Evolutionary conservation across 768 basidiomycete genomes (phyloP).

Genomic region (Rhodotorula taiwanensis): DNA sequence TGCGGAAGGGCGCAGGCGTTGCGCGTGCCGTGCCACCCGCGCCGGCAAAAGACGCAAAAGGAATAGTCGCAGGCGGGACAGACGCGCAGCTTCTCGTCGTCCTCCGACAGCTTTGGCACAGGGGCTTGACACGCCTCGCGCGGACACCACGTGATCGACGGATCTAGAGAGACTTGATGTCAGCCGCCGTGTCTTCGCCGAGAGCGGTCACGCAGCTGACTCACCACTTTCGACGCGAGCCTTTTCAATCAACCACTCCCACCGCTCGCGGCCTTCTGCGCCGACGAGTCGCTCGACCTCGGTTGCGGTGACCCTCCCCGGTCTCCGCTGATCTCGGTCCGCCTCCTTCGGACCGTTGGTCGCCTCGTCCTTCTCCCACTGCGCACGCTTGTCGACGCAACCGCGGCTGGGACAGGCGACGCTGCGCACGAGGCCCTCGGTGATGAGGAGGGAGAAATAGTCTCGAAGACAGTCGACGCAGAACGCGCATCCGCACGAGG

Average conservation of each 20-base stretch:
- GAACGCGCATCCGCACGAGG: constrained; percentile 25
- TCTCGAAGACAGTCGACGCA: constrained; percentile 33
- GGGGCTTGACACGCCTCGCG: constrained; percentile 34
- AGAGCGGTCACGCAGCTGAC: not conserved
- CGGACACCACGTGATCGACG: constrained; percentile 37
- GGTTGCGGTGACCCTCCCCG: not conserved
- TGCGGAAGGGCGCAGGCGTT: constrained; percentile 35
- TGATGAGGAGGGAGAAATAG: constrained; percentile 39
- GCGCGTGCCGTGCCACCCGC: constrained; percentile 36
- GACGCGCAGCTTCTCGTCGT: constrained; percentile 38
- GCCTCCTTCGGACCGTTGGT: not conserved
- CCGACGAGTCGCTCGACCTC: constrained; percentile 37
- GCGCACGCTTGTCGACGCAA: constrained; percentile 30
- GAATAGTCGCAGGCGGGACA: constrained; percentile 23
- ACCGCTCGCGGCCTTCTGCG: constrained; percentile 29
- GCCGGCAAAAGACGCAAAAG: constrained; percentile 38
- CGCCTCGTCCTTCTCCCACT: constrained; percentile 16
- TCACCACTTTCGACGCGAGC: constrained; percentile 36
- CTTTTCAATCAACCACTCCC: constrained; percentile 37
- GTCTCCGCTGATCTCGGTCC: constrained; percentile 10
- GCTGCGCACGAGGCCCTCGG: constrained; percentile 36
- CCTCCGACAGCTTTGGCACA: constrained; percentile 24
- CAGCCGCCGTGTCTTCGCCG: no score
- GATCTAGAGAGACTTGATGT: constrained; percentile 25
- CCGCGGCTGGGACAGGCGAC: constrained; percentile 34